These are phyloP conservation scores for Cucurbita maxima DNA, from an alignment of 306 rosid species.

Conservation along the genomic window DNA sequence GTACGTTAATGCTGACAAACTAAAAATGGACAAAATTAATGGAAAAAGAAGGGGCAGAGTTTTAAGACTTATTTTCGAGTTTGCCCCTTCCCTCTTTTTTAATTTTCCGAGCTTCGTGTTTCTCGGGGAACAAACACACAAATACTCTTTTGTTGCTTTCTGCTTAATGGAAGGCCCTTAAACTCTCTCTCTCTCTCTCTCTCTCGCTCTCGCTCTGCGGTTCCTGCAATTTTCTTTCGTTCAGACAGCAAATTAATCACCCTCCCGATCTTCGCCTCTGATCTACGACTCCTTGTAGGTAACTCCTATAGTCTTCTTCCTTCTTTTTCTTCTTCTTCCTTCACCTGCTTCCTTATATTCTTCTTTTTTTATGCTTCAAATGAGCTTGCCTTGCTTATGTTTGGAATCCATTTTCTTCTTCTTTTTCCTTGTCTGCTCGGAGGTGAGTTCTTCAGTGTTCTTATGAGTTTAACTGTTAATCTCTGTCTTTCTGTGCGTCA, in stretches of 20 bases:
- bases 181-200: conserved; percentile 12
- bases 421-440: neutral
- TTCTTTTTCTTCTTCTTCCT: neutral
- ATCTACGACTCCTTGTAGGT: conserved; percentile 27
- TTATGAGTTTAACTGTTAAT: neutral
- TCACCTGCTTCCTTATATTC: neutral
- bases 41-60: conserved; percentile 1
- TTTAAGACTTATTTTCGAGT: conserved; percentile 12
- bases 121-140: conserved; percentile 25
- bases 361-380: neutral
- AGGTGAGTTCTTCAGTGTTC: neutral
- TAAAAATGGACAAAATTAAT: neutral
- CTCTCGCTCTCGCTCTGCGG: neutral
- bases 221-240: neutral
- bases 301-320: conserved; percentile 12
- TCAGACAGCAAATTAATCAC: neutral
- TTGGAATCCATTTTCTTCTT: neutral
- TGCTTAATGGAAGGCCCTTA: conserved; percentile 73
- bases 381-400: neutral
- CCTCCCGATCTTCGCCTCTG: conserved; percentile 19
- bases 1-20: neutral
- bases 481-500: neutral
- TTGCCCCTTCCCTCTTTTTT: conserved; percentile 20
- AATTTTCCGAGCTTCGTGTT: conserved; percentile 18
- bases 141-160: conserved; percentile 51